Conservation (phyloP, 768 basidiomycete species). For the Leucogyrophana mollusca region DNA sequence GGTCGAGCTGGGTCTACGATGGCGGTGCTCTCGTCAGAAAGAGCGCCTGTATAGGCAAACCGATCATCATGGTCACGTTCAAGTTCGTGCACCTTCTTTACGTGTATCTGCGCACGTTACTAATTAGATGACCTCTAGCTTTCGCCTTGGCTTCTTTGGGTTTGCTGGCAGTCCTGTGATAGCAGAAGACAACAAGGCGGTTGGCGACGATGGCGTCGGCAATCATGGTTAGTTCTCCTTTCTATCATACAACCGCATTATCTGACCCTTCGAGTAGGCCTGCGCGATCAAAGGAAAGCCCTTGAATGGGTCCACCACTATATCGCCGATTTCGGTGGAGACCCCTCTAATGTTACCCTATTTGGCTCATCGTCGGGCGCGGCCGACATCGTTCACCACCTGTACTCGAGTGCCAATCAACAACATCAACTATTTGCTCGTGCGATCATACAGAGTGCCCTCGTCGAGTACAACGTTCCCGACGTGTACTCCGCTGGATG, state of each 20-base stretch:
- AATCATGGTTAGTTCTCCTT: constrained; percentile 60
- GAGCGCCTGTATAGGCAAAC: constrained; percentile 60
- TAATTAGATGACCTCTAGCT: constrained; percentile 40
- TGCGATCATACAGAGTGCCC: constrained; percentile 72
- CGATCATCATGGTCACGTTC: constrained; percentile 69
- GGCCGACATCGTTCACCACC: constrained; percentile 58
- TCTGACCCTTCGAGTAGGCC: constrained; percentile 35
- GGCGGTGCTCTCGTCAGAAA: constrained; percentile 69
- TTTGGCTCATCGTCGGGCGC: constrained; percentile 42
- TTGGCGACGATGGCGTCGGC: constrained; percentile 69
- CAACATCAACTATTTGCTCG: constrained; percentile 63
- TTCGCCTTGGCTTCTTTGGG: constrained; percentile 74
- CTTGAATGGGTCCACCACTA: constrained; percentile 62
- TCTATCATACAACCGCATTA: background rate
- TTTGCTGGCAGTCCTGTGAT: constrained; percentile 69
- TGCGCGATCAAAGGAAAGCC: constrained; percentile 63
- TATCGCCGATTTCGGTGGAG: constrained; percentile 67
- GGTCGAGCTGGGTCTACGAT: constrained; percentile 77
- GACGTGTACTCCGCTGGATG: constrained; percentile 60
- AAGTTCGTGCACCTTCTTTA: constrained; percentile 51
- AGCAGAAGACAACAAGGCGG: constrained; percentile 62
- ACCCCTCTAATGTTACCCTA: constrained; percentile 47
- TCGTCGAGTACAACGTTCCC: constrained; percentile 62
- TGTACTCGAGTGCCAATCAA: constrained; percentile 65
- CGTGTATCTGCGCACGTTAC: constrained; percentile 4